phyloP scores from a whole-genome alignment of 129 eudicot species.

The Sambucus nigra region DNA sequence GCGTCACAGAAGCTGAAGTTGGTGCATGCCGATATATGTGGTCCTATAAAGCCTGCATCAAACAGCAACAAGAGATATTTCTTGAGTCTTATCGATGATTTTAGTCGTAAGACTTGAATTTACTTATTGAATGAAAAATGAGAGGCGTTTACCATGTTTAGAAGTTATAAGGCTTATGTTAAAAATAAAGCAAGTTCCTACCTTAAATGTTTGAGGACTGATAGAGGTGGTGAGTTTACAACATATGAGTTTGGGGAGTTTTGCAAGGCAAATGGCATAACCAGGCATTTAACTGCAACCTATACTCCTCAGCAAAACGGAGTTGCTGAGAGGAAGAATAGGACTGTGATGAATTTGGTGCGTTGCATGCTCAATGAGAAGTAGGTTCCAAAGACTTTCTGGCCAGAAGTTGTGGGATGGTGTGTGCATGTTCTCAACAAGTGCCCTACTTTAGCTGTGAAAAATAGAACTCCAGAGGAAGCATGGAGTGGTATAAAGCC shows the following conservation, averaged over 20 bases:
- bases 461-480: too few relatives aligned
- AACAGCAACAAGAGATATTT: slow-evolving; percentile 3
- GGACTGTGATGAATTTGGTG: too few relatives aligned
- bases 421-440: too few relatives aligned
- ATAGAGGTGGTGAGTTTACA: too few relatives aligned
- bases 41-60: slow-evolving; percentile 1
- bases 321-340: too few relatives aligned
- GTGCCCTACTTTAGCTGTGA: too few relatives aligned
- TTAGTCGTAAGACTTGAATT: slow-evolving; percentile 5
- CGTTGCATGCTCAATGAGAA: too few relatives aligned
- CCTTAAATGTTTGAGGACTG: neutral
- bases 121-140: neutral
- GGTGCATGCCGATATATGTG: slow-evolving; percentile 9
- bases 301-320: neutral
- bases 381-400: too few relatives aligned
- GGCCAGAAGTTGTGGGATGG: too few relatives aligned
- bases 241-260: neutral
- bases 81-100: slow-evolving; percentile 5
- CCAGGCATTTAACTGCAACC: neutral
- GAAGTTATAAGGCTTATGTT: neutral
- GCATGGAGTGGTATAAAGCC: too few relatives aligned
- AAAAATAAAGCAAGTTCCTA: neutral
- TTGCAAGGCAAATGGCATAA: neutral
- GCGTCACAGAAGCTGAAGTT: neutral
- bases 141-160: slow-evolving; percentile 5